Base-by-base conservation (phyloP, 208 protist genomes). In the Crithidia brevicula region DNA sequence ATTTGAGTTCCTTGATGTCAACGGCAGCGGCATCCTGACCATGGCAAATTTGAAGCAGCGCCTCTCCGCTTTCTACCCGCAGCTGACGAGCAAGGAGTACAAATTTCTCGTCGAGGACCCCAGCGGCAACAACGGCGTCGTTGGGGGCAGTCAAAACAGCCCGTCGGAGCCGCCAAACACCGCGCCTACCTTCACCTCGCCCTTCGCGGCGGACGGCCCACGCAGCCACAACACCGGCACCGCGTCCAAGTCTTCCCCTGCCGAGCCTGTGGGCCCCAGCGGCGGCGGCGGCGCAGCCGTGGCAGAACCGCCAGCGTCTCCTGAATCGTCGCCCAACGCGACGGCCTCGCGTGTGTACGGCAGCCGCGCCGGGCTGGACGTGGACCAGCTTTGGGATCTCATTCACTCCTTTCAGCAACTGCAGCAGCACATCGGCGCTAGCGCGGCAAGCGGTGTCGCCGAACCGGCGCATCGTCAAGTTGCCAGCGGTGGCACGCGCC, bases 1-100 rank as follows among this genome's bases (percentile, higher is more conserved):
- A 6, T 98, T 98, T 62, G 78, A 89, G 34, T 98, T 98, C 60
- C 96, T 98, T 67, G 93, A 97, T 72, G 77, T 95, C 13, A 68
- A 85, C 27, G 83, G 85, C 27, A 94, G 83, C 51, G 92, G 88
- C 2, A 42, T 82, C 13, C 67, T 98, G 42, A 96, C 82, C n/a
- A 86, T 89, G 30, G 74, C 74, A n/a, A 85, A 88, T 43, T 77
- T 98, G 10, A 97, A 97, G 81, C 66, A 77, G 28, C 82, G 94
- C 18, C 84, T 98, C 63, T 88, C 86, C 27, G 90, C 91, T 30
- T 98, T 98, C 66, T 98, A 96, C 68, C 95, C 93, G 5, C 77
- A 96, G 45, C 76, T 98, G 70, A 95, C 93, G 11, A 94, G 73
- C 60, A 95, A 93, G 57, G 96, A 98, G 72, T 97, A 95, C 81